Evolutionary conservation across 805 yeast species (phyloP), one percentile per base, ranked within the genome.

Genomic region (Kodamaea lidongshanica): DNA sequence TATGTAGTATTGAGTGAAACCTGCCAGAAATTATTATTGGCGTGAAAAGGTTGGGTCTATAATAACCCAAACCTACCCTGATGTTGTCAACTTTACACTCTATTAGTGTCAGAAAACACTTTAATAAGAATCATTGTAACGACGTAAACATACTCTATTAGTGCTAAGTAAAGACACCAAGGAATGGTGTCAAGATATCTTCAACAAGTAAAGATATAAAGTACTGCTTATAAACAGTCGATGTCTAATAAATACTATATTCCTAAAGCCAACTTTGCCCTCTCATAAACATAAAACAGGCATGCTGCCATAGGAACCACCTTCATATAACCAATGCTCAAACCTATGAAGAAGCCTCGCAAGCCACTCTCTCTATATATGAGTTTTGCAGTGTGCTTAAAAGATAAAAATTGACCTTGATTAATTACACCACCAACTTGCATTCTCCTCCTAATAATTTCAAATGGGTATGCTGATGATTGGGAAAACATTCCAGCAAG

Each of bases 261-360:
- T 24, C 84, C 82, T 32, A 92, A 56, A 31, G 66, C 54, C 44
- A 62, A 61, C 61, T 92, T 92, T 58, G 79, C 68, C 36, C 95
- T 68, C 58, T 89, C 98, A 57, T 92, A 92, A 20, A 89, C 96
- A 52, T 75, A 88, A 56, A 89, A 89, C 10, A 96, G 80, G 55
- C 96, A 88, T 20, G 97, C 95, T 48, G 79, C 89, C 98, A 92
- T 92, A 6, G 98, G 98, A 12, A 84, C 76, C 19, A 92, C 95
- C 56, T 92, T 92, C 45, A 92, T 72, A 55, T 87, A 92, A 0
- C 99, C 99, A 44, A 92, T 89, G 42, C 92, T 79, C 46, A 92
- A 70, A 2, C 99, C 99, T 9, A 92, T 94, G 51, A 82, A 92
- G 54, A 83, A 88, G 10, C 99, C 97, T 45, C 75, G 67, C 39